Base-by-base conservation (phyloP, 805 yeast genomes). In the Kodamaea restingae region DNA sequence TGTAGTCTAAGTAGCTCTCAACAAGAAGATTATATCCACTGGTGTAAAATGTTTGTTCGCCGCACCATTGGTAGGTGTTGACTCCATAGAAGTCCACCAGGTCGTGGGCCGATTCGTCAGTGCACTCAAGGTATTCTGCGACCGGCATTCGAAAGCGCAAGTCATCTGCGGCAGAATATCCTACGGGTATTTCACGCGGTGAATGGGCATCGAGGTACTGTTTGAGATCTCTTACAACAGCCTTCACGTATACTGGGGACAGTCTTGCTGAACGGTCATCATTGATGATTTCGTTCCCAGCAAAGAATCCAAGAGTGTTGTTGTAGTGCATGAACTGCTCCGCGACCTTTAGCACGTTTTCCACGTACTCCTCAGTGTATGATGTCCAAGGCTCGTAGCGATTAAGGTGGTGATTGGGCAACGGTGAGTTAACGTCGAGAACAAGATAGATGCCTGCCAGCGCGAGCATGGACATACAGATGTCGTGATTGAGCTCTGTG, bases 111-210 rank as follows among this genome's bases (percentile, higher is more conserved):
- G 63, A 60, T 2, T 70, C 70, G 15, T 76, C 79, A 17, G 79
- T 74, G 52, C 97, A 90, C 51, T 83, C 91, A 40, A 91, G 71
- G 56, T 85, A 91, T 41, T 78, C 73, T 0, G 96, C 83, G 35
- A 90, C 70, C 0, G 96, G 75, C 7, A 76, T 75, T 51, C 98
- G 71, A 60, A 76, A 90, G 37, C 71, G 62, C 43, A 90, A 70
- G 54, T 90, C 97, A 62, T 91, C 98, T 1, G 97, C 98, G 0
- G 98, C 97, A 0, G 97, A 88, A 58, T 91, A 91, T 0, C 98
- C 98, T 26, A 91, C 86, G 0, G 98, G 98, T 12, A 91, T 76
- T 10, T 54, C 52, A 40, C 98, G 72, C 1, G 78, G 73, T 3
- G 79, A 61, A 51, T 86, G 76, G 18, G 56, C 51, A 7, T 63